Evolutionary conservation across 2,329 filamentous ascomycete genomes (phyloP).

Genomic region (Trichoderma oligosporum): DNA sequence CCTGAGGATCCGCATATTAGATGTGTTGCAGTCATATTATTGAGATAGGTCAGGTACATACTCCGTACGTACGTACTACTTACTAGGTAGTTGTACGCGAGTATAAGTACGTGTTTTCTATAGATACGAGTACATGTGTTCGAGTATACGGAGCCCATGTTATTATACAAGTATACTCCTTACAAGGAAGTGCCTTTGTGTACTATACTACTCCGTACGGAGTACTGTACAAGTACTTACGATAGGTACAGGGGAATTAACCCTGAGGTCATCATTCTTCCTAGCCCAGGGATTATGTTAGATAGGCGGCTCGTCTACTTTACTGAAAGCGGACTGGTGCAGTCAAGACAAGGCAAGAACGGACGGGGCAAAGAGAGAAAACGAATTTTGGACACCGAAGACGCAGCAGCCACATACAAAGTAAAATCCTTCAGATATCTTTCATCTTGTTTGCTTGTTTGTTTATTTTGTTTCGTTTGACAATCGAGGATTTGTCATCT

Average conservation of each 20-base stretch:
- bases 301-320: slow-evolving; percentile 15
- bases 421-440: neutral
- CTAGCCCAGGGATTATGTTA: neutral
- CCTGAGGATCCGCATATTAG: too few relatives aligned
- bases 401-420: neutral
- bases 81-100: too few relatives aligned
- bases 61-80: too few relatives aligned
- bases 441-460: neutral
- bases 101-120: too few relatives aligned
- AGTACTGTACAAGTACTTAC: neutral
- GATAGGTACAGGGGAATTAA: neutral
- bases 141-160: too few relatives aligned
- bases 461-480: neutral
- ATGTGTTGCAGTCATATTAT: too few relatives aligned
- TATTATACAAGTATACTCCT: too few relatives aligned
- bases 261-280: slow-evolving; percentile 9
- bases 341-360: neutral
- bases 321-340: slow-evolving; percentile 7
- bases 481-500: neutral
- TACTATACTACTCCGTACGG: neutral
- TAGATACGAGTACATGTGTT: too few relatives aligned
- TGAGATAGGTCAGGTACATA: too few relatives aligned
- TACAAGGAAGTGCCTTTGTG: neutral
- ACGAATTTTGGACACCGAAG: neutral
- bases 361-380: neutral